These are phyloP conservation scores for Beauveria bassiana DNA, from an alignment of 2,329 filamentous ascomycete genomes.

Conservation along the genomic window DNA sequence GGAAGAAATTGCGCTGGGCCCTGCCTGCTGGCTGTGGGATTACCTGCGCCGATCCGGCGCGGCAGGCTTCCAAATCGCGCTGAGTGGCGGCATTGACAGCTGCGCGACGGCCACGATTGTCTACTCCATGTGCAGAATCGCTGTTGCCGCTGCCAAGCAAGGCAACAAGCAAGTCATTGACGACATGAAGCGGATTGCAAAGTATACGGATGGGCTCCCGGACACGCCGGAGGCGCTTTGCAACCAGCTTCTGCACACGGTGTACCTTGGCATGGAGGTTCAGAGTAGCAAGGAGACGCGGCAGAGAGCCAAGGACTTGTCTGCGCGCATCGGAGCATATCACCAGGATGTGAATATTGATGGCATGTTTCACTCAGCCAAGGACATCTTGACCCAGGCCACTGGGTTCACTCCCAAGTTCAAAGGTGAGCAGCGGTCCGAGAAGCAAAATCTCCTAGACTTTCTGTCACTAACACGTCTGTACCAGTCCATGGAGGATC, in stretches of 20 bases:
- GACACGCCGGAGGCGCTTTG: slow-evolving; percentile 48
- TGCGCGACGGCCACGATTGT: slow-evolving; percentile 42
- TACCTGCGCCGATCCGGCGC: slow-evolving; percentile 43
- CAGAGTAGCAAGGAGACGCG: slow-evolving; percentile 61
- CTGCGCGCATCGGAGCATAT: slow-evolving; percentile 57
- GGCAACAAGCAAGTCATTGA: slow-evolving; percentile 20
- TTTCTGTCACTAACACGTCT: neutral
- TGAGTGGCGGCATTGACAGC: slow-evolving; percentile 49
- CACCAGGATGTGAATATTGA: slow-evolving; percentile 72
- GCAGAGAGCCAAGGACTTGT: slow-evolving; percentile 53
- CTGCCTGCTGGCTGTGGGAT: slow-evolving; percentile 61
- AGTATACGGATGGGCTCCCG: slow-evolving; percentile 35
- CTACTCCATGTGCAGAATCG: slow-evolving; percentile 46
- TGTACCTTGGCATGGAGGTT: slow-evolving; percentile 60
- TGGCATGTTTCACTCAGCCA: slow-evolving; percentile 51
- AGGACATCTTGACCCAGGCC: slow-evolving; percentile 48
- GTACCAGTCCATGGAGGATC: slow-evolving; percentile 47
- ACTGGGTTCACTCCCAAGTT: slow-evolving; percentile 43
- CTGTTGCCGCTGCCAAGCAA: slow-evolving; percentile 41
- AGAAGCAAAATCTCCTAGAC: neutral
- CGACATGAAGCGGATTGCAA: slow-evolving; percentile 21
- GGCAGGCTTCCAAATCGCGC: slow-evolving; percentile 49
- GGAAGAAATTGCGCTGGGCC: slow-evolving; percentile 54
- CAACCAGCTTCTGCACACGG: slow-evolving; percentile 30
- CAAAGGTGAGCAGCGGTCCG: slow-evolving; percentile 20